These are phyloP conservation scores for Verticillium isaacii DNA, from an alignment of 2,329 filamentous ascomycete species.

Conservation along the genomic window DNA sequence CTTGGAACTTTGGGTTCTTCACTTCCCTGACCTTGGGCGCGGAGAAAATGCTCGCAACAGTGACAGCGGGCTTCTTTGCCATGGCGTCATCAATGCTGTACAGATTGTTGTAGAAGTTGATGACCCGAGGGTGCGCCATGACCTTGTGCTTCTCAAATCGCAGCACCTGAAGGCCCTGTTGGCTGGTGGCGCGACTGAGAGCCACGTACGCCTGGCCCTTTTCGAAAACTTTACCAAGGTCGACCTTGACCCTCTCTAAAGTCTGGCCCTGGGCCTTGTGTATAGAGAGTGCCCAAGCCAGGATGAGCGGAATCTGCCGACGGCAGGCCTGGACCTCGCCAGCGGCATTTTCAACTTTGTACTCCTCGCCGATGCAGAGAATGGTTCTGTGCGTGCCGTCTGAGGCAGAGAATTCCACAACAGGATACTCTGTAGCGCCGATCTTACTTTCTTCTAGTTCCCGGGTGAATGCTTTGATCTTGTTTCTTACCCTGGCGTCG, in stretches of 20 bases:
- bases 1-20: constrained; percentile 6
- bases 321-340: constrained; percentile 90
- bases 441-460: constrained; percentile 35
- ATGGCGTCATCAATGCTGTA: constrained; percentile 62
- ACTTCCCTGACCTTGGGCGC: constrained; percentile 24
- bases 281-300: constrained; percentile 95
- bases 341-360: constrained; percentile 96
- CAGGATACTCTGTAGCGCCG: constrained; percentile 57
- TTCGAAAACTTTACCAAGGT: constrained; percentile 88
- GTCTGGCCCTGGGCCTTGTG: constrained; percentile 98
- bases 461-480: constrained; percentile 46
- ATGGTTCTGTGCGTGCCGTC: constrained; percentile 74
- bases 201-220: constrained; percentile 98
- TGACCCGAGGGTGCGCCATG: constrained; percentile 85
- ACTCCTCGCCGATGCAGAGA: constrained; percentile 80
- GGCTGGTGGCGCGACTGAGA: constrained; percentile 83
- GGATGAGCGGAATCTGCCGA: constrained; percentile 76
- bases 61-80: constrained; percentile 21
- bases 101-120: constrained; percentile 79
- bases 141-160: constrained; percentile 88
- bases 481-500: constrained; percentile 47
- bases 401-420: constrained; percentile 77
- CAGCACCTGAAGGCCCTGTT: constrained; percentile 81
- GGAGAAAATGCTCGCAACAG: constrained; percentile 34
- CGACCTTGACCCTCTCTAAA: constrained; percentile 87